Evolutionary conservation across 164 flowering plant genomes (phyloP).

Genomic region (Piper longum): DNA sequence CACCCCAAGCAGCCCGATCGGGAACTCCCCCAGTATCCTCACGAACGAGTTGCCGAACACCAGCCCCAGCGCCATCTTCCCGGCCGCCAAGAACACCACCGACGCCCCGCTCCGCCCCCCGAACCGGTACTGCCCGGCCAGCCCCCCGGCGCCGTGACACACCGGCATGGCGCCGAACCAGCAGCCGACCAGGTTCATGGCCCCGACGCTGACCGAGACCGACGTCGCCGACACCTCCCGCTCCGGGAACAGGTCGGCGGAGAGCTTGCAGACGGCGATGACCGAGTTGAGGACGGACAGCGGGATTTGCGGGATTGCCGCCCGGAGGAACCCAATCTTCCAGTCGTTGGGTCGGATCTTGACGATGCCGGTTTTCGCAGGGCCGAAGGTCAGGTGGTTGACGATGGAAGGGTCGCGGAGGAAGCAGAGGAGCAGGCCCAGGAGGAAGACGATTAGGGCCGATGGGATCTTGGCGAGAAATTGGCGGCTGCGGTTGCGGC

Average conservation of each 20-base stretch:
- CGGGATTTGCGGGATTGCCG: conserved; percentile 81
- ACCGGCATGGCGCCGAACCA: conserved; percentile 92
- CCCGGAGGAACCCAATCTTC: conserved; percentile 61
- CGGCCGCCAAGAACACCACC: conserved; percentile 49
- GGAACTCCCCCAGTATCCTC: conserved; percentile 46
- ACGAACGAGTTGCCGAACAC: conserved; percentile 69
- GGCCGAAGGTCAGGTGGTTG: conserved; percentile 45
- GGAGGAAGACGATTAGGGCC: conserved; percentile 49
- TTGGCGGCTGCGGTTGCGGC: not conserved
- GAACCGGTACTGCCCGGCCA: conserved; percentile 76
- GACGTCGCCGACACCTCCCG: conserved; percentile 44
- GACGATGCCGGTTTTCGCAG: conserved; percentile 38
- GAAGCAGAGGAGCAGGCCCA: conserved; percentile 54
- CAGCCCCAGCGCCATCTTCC: conserved; percentile 53
- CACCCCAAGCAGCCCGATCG: conserved; percentile 72
- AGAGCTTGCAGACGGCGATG: conserved; percentile 74
- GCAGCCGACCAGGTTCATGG: conserved; percentile 71
- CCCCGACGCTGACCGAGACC: conserved; percentile 67
- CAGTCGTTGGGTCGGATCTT: conserved; percentile 62
- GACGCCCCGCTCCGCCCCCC: conserved; percentile 70
- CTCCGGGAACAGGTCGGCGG: conserved; percentile 60
- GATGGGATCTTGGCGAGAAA: conserved; percentile 44
- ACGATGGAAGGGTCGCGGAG: conserved; percentile 55
- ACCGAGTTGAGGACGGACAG: conserved; percentile 66
- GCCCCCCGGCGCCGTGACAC: conserved; percentile 82